These are phyloP conservation scores for Arctium lappa DNA, from an alignment of 129 eudicot genomes.

Conservation along the genomic window DNA sequence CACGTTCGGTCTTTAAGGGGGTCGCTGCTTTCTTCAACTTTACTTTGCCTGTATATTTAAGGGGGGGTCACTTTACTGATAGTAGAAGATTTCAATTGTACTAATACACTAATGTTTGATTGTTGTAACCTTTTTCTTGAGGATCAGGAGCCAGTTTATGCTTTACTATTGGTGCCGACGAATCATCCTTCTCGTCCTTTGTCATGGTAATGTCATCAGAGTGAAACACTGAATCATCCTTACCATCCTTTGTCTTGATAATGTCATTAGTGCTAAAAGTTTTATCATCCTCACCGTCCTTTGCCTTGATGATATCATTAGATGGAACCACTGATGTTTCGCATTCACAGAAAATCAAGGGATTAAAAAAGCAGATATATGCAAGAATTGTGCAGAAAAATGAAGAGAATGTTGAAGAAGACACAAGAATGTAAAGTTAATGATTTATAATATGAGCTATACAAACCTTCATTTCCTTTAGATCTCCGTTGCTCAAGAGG, in stretches of 20 bases:
- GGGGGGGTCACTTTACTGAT: background rate
- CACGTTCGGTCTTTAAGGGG: constrained; percentile 19
- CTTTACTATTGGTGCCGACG: constrained; percentile 21
- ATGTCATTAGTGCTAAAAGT: constrained; percentile 3
- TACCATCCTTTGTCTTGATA: constrained; percentile 22
- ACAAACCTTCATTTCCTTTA: constrained; percentile 66
- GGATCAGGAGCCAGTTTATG: constrained; percentile 25
- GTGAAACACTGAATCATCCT: constrained; percentile 3
- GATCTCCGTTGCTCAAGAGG: constrained; percentile 82
- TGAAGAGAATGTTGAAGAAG: background rate
- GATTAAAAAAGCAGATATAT: background rate
- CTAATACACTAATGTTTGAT: background rate
- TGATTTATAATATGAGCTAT: background rate
- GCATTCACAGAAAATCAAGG: background rate
- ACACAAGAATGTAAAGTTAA: background rate
- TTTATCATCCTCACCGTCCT: constrained; percentile 18
- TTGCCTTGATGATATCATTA: constrained; percentile 29
- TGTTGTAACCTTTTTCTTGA: constrained; percentile 42
- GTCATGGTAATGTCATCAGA: constrained; percentile 21
- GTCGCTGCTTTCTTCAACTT: constrained; percentile 31
- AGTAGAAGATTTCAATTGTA: background rate
- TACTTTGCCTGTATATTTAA: constrained; percentile 29
- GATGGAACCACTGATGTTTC: constrained; percentile 27
- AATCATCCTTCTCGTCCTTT: constrained; percentile 29
- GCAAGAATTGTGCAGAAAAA: background rate